Base-by-base conservation (phyloP, 768 basidiomycete genomes). In the Suillus occidentalis region DNA sequence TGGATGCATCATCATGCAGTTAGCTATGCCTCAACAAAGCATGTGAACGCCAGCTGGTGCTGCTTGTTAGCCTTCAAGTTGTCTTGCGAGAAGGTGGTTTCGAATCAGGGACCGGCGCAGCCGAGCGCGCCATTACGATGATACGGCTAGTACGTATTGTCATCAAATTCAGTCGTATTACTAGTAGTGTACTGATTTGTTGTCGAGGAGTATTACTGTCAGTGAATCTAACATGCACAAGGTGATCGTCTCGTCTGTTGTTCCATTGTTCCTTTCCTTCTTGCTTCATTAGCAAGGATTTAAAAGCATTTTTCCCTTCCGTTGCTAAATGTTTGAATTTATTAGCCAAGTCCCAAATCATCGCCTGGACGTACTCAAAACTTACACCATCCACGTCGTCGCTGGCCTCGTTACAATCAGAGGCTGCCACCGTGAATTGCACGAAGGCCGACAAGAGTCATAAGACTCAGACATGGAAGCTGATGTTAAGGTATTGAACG, bases 391-490 rank as follows among this genome's bases (percentile, higher is more conserved):
- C 22, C 12, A 22, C 22, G 3, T 49, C 13, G 14, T 49, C 49
- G 7, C 6, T 14, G 6, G 0, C 0, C 6, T 6, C 1, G 3
- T 6, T 0, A 25, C 22, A 49, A 2, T 6, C 5, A 25, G 22
- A 10, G 4, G 10, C 4, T 49, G 13, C 50, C 28, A 4, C 50
- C 28, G 4, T 3, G 50, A 52, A 4, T 52, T 3, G 50, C 28
- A 9, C 18, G 0, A 52, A 31, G 28, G 16, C 8, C 25, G 8
- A 50, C 22, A 31, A 31, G 5, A 31, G 50, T 52, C 31, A 31
- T 3, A 28, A 28, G 28, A 28, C 28, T 28, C 28, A 18, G 50
- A 18, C 14, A 3, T 50, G 25, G 22, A 25, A 49, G 28, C 16
- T 28, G 28, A 28, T 31, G 16, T 18, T 52, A 1, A 9, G 28